A percentile compares a stretch with the other conserved stretches of the same genome.
These are phyloP conservation scores for Penicillium angulare DNA, from an alignment of 495 filamentous ascomycete species.

Conservation along the genomic window DNA sequence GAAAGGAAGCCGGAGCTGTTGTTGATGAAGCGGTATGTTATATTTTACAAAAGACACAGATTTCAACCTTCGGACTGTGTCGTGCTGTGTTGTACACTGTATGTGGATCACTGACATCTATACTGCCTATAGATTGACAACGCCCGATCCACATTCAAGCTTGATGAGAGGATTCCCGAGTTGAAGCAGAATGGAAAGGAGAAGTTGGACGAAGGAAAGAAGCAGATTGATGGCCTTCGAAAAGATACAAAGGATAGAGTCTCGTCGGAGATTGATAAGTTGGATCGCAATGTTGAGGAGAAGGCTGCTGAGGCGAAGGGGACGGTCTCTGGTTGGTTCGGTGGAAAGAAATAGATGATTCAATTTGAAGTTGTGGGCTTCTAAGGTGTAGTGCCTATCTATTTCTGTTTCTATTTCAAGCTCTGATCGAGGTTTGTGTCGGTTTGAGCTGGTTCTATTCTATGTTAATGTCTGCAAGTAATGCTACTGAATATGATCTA, in stretches of 20 bases:
- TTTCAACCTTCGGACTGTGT: too few species aligned
- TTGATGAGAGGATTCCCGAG: constrained; percentile 60
- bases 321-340: constrained; percentile 77
- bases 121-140: constrained; percentile 53
- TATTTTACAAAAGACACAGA: too few species aligned
- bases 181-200: constrained; percentile 57
- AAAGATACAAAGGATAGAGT: constrained; percentile 43
- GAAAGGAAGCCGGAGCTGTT: constrained; percentile 50
- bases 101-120: constrained; percentile 1
- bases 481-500: too few species aligned
- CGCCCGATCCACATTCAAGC: constrained; percentile 56
- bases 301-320: constrained; percentile 77
- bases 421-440: too few species aligned
- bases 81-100: too few species aligned
- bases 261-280: constrained; percentile 51
- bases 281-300: constrained; percentile 73
- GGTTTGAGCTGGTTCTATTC: too few species aligned
- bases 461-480: too few species aligned
- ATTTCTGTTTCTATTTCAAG: too few species aligned
- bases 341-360: constrained; percentile 61
- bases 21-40: constrained; percentile 57
- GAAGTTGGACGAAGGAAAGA: constrained; percentile 64
- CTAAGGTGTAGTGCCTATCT: too few species aligned
- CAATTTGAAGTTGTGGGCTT: too few species aligned
- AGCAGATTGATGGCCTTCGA: constrained; percentile 65